phyloP scores from a whole-genome alignment of 1,139 yeast genomes.

The Citeromyces siamensis region DNA sequence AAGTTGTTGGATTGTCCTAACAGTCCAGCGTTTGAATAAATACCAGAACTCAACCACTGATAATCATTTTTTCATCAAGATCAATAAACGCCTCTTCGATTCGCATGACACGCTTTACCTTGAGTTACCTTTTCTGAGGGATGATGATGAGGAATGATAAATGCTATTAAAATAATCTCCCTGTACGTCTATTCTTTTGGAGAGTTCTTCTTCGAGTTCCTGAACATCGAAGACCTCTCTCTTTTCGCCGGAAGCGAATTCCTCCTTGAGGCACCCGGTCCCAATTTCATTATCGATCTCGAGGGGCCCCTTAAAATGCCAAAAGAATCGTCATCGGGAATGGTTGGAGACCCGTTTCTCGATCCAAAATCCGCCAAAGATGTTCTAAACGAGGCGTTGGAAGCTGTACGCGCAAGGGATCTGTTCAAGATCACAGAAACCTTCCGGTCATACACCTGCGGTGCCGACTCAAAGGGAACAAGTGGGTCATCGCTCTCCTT shows the following conservation, averaged over 20 bases:
- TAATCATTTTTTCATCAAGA: too few species aligned
- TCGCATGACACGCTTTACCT: too few species aligned
- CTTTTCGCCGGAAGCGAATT: not conserved
- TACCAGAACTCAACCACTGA: too few species aligned
- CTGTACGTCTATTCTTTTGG: too few species aligned
- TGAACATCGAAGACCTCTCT: slow-evolving; percentile 1
- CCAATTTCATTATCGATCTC: not conserved
- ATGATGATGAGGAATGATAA: too few species aligned
- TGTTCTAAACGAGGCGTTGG: slow-evolving; percentile 66
- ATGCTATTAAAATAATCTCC: too few species aligned
- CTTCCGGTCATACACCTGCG: slow-evolving; percentile 68
- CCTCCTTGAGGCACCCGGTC: not conserved
- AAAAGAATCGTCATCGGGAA: not conserved
- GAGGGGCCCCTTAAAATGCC: not conserved
- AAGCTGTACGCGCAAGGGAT: slow-evolving; percentile 64
- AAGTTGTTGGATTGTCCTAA: too few species aligned
- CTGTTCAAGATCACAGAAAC: slow-evolving; percentile 65
- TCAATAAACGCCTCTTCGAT: too few species aligned
- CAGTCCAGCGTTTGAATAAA: too few species aligned
- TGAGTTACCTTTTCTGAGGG: too few species aligned
- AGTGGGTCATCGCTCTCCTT: slow-evolving; percentile 41
- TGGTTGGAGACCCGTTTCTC: not conserved
- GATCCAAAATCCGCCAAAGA: slow-evolving; percentile 41
- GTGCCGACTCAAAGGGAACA: slow-evolving; percentile 55
- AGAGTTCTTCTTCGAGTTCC: not conserved